Evolutionary conservation across 2,329 filamentous ascomycete species (phyloP), one percentile per base, ranked within the genome.

Genomic region (Pseudocercospora fuligena): DNA sequence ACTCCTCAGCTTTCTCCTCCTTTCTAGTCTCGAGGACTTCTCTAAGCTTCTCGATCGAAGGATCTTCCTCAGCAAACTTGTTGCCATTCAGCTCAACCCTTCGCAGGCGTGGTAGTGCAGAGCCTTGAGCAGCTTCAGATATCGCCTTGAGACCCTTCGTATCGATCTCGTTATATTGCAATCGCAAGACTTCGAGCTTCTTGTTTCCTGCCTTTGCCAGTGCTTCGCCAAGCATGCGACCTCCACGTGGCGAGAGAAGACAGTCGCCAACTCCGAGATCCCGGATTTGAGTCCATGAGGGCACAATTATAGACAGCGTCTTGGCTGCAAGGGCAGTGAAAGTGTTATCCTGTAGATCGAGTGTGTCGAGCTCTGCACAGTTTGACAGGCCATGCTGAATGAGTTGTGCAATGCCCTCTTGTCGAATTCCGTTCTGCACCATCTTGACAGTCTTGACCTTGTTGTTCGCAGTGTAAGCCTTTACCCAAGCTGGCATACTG

Each of bases 261-360:
- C 92, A 97, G 79, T 99, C 95, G 51, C 93, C 92, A 12, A 98
- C 87, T 46, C 92, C 94, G 14, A 99, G 86, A 80, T 98, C 95
- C 71, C 88, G 85, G 57, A 99, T 84, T 46, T 88, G 83, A 0
- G 86, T 80, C 94, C 94, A 99, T 65, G 85, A 86, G 0, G 87
- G 84, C 23, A 94, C 85, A 5, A 93, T 92, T 72, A 86, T 87
- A 46, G 92, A 90, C 61, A 99, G 85, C 11, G 93, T 92, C 73
- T 85, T 90, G 31, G 92, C 92, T 25, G 94, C 95, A 69, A 86
- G 85, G 46, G 90, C 80, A 9, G 94, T 98, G 79, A 98, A 98
- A 0, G 95, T 98, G 82, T 99, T 99, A 82, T 99, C 95, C 80
- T 99, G 94, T 68, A 99, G 83, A 82, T 99, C 95, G 61, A 99